phyloP scores from a whole-genome alignment of 192 early-diverging fungal genomes.

The Umbelopsis ramanniana region DNA sequence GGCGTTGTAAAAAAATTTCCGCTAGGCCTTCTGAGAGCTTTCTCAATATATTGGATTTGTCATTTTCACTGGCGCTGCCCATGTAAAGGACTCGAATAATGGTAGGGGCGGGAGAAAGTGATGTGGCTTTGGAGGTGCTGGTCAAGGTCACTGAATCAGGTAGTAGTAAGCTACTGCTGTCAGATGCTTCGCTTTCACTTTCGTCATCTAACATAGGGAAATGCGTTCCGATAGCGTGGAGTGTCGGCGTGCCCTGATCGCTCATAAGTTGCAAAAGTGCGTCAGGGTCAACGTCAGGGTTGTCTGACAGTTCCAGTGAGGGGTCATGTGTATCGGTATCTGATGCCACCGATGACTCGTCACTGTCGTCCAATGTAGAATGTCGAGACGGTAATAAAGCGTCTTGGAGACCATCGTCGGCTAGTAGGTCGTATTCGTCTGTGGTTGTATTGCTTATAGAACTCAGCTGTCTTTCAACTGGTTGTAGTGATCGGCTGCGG shows the following conservation, averaged over 20 bases:
- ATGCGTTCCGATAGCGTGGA: not conserved
- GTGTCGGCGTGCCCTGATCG: slow-evolving; percentile 10
- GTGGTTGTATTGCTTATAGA: slow-evolving; percentile 9
- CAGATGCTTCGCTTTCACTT: not conserved
- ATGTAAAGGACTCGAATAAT: slow-evolving; percentile 36
- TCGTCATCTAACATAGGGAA: not conserved
- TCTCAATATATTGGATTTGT: slow-evolving; percentile 31
- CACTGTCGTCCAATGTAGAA: not conserved
- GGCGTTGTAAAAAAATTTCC: slow-evolving; percentile 8
- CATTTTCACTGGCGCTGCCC: slow-evolving; percentile 25
- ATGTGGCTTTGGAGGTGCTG: not conserved
- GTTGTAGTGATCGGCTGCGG: slow-evolving; percentile 4
- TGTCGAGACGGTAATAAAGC: not conserved
- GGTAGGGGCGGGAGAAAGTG: slow-evolving; percentile 1
- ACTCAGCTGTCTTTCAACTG: slow-evolving; percentile 21
- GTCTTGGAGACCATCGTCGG: not conserved
- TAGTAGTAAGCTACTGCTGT: not conserved
- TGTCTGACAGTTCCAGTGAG: not conserved
- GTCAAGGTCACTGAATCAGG: not conserved
- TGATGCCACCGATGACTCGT: slow-evolving; percentile 3
- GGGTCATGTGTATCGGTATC: slow-evolving; percentile 2
- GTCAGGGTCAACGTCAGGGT: slow-evolving; percentile 11
- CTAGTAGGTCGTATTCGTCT: slow-evolving; percentile 3
- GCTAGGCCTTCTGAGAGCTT: slow-evolving; percentile 34
- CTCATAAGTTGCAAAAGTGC: slow-evolving; percentile 13